phyloP scores from a whole-genome alignment of 768 basidiomycete genomes.

The Termitomyces sp. region DNA sequence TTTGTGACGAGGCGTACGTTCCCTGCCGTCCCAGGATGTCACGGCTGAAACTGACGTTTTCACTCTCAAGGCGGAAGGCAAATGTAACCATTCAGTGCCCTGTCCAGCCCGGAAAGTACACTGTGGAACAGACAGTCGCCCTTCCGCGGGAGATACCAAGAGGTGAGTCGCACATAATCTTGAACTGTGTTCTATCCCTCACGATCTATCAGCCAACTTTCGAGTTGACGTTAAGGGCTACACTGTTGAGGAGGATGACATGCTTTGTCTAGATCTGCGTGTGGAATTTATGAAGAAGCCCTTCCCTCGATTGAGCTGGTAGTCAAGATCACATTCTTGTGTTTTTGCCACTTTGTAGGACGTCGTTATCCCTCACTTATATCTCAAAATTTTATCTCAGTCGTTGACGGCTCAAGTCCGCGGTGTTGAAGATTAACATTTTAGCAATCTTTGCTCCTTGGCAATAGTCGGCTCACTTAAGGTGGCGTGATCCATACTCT shows the following conservation, averaged over 20 bases:
- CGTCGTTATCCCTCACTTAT: background rate
- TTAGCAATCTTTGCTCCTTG: background rate
- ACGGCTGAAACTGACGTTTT: background rate
- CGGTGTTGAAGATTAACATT: background rate
- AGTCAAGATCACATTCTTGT: constrained; percentile 4
- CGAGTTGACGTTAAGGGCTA: constrained; percentile 60
- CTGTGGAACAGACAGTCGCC: constrained; percentile 75
- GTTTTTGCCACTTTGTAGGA: background rate
- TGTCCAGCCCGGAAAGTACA: constrained; percentile 63
- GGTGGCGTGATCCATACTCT: background rate
- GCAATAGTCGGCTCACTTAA: background rate
- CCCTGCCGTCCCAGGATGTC: background rate
- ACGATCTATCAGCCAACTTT: constrained; percentile 68
- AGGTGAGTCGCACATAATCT: constrained; percentile 33
- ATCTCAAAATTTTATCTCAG: background rate
- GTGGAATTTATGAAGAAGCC: constrained; percentile 65
- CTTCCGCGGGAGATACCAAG: constrained; percentile 90
- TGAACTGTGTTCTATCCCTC: constrained; percentile 1
- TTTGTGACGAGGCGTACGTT: constrained; percentile 93
- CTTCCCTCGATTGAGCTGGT: constrained; percentile 28
- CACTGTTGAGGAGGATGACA: constrained; percentile 63
- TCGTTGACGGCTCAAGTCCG: background rate
- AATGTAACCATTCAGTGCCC: constrained; percentile 83
- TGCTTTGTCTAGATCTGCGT: constrained; percentile 76
- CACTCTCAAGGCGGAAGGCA: constrained; percentile 52